Base-by-base conservation (phyloP, 1,284 basidiomycete species). In the Rhizoctonia solani region DNA sequence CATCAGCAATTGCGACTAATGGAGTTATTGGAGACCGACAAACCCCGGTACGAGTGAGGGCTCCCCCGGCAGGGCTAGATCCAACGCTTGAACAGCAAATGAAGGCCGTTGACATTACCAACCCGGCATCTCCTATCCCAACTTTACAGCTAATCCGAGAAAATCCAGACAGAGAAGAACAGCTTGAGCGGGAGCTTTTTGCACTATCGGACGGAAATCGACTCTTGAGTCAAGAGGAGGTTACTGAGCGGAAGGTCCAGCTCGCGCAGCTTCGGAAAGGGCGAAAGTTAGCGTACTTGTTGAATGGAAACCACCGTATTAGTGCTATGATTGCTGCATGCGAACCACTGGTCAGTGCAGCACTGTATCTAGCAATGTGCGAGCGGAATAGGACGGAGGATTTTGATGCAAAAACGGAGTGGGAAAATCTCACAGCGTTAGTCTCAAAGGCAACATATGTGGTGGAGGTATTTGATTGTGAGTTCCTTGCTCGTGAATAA, bases 281-380 rank as follows among this genome's bases (percentile, higher is more conserved):
- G 11, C 32, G 11, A 11, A 11, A 34, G 4, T n/a, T 13, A 1
- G 56, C 27, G n/a, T 19, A 4, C 16, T 8, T 61, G 1, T 11
- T 61, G 4, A 61, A 61, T 44, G 56, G 56, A n/a, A 49, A 27
- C 5, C 44, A 61, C n/a, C 56, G 29, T 4, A 61, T 46, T 11
- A 11, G 21, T 1, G 44, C 44, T 1, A 30, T 61, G 44, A 42
- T 47, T 19, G 6, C 9, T 2, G 34, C 37, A 14, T 42, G 4
- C 14, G 5, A 44, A n/a, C 19, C 41, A 4, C 41, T 44, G 32
- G 32, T 11, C 4, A 11, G n/a, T 16, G 16, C 39, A 5, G 37
- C 11, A 23, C 37, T 27, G 39, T 19, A n/a, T 37, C 19, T 3
- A 13, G 16, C 3, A 23, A 41, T 3, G 11, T 56, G n/a, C 8